Conservation (phyloP, 208 protist genomes). For the Novymonas esmeraldas region DNA sequence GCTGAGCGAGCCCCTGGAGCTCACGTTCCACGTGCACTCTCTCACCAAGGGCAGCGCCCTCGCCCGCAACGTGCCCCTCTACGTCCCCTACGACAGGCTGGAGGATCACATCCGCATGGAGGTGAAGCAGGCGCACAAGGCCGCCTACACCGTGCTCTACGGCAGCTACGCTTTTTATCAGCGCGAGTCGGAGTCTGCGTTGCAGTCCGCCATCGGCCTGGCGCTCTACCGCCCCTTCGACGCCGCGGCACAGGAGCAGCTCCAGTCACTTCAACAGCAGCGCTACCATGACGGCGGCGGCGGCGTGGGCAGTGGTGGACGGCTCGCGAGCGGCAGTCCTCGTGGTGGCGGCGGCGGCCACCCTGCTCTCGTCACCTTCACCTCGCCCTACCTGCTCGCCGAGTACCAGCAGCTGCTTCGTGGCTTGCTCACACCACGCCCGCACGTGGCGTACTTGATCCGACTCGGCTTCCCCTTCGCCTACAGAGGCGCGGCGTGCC, state of each 20-base stretch:
- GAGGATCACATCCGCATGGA: constrained; percentile 50
- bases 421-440: constrained; percentile 20
- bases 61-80: constrained; percentile 34
- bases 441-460: constrained; percentile 35
- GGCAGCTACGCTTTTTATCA: constrained; percentile 47
- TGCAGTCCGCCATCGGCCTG: constrained; percentile 35
- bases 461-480: constrained; percentile 36
- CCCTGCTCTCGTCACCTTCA: constrained; percentile 7
- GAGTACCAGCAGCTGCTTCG: constrained; percentile 49
- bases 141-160: constrained; percentile 51
- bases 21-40: constrained; percentile 47
- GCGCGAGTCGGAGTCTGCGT: constrained; percentile 28
- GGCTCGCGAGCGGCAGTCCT: not conserved
- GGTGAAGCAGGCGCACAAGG: constrained; percentile 54
- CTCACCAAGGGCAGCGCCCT: constrained; percentile 34
- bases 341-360: not conserved
- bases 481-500: constrained; percentile 20
- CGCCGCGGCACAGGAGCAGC: constrained; percentile 27
- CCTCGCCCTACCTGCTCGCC: constrained; percentile 33
- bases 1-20: constrained; percentile 38
- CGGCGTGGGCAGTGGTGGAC: not conserved
- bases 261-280: constrained; percentile 22
- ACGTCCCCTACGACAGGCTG: constrained; percentile 41
- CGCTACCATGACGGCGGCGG: not conserved
- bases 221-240: constrained; percentile 54